Conservation (phyloP, 176 grass and related monocot species). For the Zoysia pacifica region DNA sequence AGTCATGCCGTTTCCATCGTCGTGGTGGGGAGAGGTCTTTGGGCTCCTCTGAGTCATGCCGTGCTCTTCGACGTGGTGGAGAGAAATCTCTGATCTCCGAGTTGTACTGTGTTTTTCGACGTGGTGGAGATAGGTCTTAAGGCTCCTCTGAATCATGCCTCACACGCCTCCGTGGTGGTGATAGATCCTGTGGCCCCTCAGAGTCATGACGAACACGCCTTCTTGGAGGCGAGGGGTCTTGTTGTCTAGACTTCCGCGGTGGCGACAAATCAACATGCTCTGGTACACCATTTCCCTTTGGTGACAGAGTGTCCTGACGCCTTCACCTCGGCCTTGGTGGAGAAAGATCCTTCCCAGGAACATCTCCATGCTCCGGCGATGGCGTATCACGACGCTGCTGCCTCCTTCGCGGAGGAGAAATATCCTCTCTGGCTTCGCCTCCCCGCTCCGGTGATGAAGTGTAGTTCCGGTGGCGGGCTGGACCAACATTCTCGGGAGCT, state of each 20-base stretch:
- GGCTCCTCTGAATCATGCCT: constrained; percentile 49
- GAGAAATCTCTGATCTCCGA: constrained; percentile 45
- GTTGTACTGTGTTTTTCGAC: constrained; percentile 27
- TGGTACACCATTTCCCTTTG: constrained; percentile 32
- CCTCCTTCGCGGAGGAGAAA: constrained; percentile 55
- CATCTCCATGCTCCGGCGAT: constrained; percentile 19
- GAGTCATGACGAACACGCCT: constrained; percentile 30
- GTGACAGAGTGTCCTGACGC: constrained; percentile 37
- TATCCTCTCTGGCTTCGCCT: constrained; percentile 16
- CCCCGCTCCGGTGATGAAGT: constrained; percentile 32
- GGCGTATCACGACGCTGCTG: constrained; percentile 30
- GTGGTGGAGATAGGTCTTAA: constrained; percentile 43
- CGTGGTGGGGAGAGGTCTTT: constrained; percentile 48
- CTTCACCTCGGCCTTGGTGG: constrained; percentile 46
- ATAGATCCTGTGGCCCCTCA: constrained; percentile 32
- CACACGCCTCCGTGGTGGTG: constrained; percentile 18
- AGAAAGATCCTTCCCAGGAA: constrained; percentile 34
- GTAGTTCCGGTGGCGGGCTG: constrained; percentile 9
- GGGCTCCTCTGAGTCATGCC: constrained; percentile 19
- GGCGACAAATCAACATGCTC: constrained; percentile 48
- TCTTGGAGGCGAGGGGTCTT: constrained; percentile 29
- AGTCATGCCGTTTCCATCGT: not conserved
- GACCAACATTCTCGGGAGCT: not conserved
- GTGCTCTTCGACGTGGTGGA: constrained; percentile 15
- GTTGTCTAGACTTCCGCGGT: constrained; percentile 35